A percentile compares a stretch with the other conserved stretches of the same genome.
phyloP scores from a whole-genome alignment of 2,329 filamentous ascomycete species.

The Fusarium hostae region DNA sequence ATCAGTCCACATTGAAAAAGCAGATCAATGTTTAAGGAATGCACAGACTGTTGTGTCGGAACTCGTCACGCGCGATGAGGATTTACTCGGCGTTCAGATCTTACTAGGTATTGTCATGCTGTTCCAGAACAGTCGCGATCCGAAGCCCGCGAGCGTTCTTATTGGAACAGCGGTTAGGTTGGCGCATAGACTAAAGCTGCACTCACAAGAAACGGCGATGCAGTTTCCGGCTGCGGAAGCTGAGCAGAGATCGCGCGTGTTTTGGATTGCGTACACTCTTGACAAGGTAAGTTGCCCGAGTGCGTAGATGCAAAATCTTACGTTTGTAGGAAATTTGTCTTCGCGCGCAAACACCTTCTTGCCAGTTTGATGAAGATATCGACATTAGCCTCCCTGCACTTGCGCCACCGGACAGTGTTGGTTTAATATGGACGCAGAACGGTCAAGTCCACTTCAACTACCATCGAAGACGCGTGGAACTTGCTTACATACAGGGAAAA shows the following conservation, averaged over 20 bases:
- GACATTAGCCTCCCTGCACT: conserved; percentile 52
- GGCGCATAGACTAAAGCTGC: conserved; percentile 51
- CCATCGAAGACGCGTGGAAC: conserved; percentile 53
- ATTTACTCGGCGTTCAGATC: conserved; percentile 53
- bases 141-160: conserved; percentile 52
- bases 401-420: conserved; percentile 46
- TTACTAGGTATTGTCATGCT: conserved; percentile 53
- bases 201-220: conserved; percentile 44
- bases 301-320: not conserved
- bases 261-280: conserved; percentile 55
- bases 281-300: conserved; percentile 49
- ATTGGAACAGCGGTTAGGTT: conserved; percentile 54
- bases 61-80: conserved; percentile 51
- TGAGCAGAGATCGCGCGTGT: conserved; percentile 52
- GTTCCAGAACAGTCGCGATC: conserved; percentile 52
- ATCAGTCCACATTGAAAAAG: conserved; percentile 33
- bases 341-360: conserved; percentile 50
- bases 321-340: conserved; percentile 48
- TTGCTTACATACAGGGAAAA: conserved; percentile 55
- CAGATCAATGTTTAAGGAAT: conserved; percentile 50
- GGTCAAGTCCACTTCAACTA: conserved; percentile 51
- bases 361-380: conserved; percentile 54
- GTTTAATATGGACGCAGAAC: conserved; percentile 51
- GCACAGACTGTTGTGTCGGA: conserved; percentile 53
- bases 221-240: conserved; percentile 46